phyloP scores from a whole-genome alignment of 306 rosid species.

The Vicia villosa region DNA sequence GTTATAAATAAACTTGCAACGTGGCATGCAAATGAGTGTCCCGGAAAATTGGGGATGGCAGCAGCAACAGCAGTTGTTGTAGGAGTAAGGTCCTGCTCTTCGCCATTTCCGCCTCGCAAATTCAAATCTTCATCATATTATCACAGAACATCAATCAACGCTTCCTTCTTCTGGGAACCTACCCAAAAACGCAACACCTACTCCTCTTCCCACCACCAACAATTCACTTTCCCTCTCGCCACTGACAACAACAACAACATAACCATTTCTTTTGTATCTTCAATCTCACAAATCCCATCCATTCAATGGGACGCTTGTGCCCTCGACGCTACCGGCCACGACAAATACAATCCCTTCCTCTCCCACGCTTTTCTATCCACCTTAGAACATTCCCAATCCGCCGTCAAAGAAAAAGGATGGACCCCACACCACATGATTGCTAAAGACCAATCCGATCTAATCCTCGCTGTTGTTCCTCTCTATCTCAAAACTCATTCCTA shows the following conservation, averaged over 20 bases:
- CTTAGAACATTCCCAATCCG: conserved; percentile 69
- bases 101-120: background rate
- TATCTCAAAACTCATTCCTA: conserved; percentile 92
- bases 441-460: conserved; percentile 46
- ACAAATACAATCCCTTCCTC: conserved; percentile 77
- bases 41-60: background rate
- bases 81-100: background rate
- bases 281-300: conserved; percentile 73
- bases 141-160: background rate
- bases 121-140: background rate
- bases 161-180: background rate
- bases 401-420: conserved; percentile 90
- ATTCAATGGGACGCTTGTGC: conserved; percentile 86
- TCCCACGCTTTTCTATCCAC: conserved; percentile 73
- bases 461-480: conserved; percentile 82
- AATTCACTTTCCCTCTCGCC: conserved; percentile 48
- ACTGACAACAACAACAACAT: conserved; percentile 20
- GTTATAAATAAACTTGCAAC: background rate
- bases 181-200: background rate
- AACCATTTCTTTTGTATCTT: conserved; percentile 61
- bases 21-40: background rate
- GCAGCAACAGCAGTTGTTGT: background rate
- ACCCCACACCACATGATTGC: conserved; percentile 75
- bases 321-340: conserved; percentile 64
- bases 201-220: conserved; percentile 33